Base-by-base conservation (phyloP, 352 stramenopile species). In the Pythium inflatum region DNA sequence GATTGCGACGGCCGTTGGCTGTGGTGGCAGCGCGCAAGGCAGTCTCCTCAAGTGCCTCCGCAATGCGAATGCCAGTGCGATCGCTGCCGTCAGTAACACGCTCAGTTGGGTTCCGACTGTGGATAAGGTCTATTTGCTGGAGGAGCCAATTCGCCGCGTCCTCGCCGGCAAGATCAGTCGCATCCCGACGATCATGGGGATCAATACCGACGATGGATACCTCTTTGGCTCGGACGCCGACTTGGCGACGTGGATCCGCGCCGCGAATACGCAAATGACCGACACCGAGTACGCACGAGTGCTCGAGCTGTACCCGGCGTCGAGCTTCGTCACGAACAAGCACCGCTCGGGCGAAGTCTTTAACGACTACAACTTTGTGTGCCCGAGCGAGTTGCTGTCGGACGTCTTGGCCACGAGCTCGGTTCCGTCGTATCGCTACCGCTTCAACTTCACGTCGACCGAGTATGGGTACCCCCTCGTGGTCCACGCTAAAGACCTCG, bases 371-470 rank as follows among this genome's bases (percentile, higher is more conserved):
- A 24, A 14, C 18, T 71, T 60, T 40, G 43, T 59, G 16, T 71
- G 64, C 25, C 24, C 64, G 16, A 59, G 64, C 20, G 64, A 71
- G 24, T 16, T 43, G 9, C 9, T 43, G 36, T 27, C 9, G 18
- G 6, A 59, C 20, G 48, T 46, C 2, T 24, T 22, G 30, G 30
- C 20, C 38, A 25, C 36, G 9, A 18, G n/a, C 16, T 16, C 36
- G 36, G 13, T 28, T 5, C 45, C 54, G 25, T 25, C 48, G n/a
- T 71, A 57, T 22, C 65, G 56, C 46, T 71, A 71, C 48, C 65
- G 65, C 9, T 71, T 57, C 65, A 71, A 71, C 56, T 20, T 36
- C 2, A 40, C 65, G 0, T 20, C 31, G 20, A 50, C 41, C 20
- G 24, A 14, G 13, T 5, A 45, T 22, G 64, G 64, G 0, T 11